Base-by-base conservation (phyloP, 768 basidiomycete species). In the Boletus rex-veris region DNA sequence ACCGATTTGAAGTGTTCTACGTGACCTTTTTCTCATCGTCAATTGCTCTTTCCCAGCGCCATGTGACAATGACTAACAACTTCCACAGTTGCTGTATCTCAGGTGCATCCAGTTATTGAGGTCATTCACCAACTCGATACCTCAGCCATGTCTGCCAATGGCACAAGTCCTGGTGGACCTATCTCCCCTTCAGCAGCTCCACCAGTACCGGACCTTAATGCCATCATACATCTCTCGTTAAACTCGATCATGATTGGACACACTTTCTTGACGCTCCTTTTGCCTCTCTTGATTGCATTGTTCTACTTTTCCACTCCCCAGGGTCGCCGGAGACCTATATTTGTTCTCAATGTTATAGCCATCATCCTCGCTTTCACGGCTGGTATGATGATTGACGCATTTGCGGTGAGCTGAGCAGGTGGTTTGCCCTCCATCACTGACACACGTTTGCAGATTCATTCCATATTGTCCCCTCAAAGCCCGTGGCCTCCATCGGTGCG, bases 211-310 rank as follows among this genome's bases (percentile, higher is more conserved):
- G 15, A 24, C 18, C 9, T 7, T 24, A 48, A 50, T 30, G 49
- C 45, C 14, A 41, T 62, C 45, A 58, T 68, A 38, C 57, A 58
- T 9, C 61, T 64, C 24, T 58, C 63, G 7, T 19, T 70, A 7
- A 58, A 58, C 21, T 54, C 63, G 21, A 40, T 71, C 31, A 60
- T 73, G 56, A 63, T 73, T 28, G 61, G 60, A 1, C 67, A 71
- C 36, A 64, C 68, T 0, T 69, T 73, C 48, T 49, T 67, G 31
- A 59, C 65, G 4, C 60, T 72, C 12, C 67, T 70, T 5, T n/a
- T 70, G 2, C 64, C 69, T 33, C 70, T 70, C 53, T 43, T 70
- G 9, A 54, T 65, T 9, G 69, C 70, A 12, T 30, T 70, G 36
- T 65, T 70, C 51, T 66, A 68, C 48, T 70, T 62, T 26, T 71